A percentile compares a stretch with the other conserved stretches of the same genome.
These are phyloP conservation scores for Alternaria consortialis DNA, from an alignment of 2,329 filamentous ascomycete genomes.

Conservation along the genomic window DNA sequence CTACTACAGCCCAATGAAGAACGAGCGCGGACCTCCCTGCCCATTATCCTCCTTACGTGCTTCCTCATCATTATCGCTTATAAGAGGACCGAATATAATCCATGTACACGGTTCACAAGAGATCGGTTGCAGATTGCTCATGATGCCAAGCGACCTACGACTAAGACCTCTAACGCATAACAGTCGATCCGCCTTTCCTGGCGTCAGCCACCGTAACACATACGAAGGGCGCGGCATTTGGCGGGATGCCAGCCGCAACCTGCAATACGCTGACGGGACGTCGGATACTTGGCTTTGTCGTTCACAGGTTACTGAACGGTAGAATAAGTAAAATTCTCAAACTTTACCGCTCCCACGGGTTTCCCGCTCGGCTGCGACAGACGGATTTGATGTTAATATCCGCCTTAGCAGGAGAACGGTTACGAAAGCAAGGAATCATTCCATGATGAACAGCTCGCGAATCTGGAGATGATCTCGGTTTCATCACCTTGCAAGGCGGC, in stretches of 20 bases:
- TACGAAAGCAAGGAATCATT: slow-evolving; percentile 1
- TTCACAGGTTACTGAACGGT: not conserved
- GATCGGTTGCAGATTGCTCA: not conserved
- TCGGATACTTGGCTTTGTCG: not conserved
- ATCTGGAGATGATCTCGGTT: not conserved
- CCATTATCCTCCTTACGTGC: not conserved
- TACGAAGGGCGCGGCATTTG: slow-evolving; percentile 1
- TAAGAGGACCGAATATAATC: not conserved
- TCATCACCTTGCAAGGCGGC: not conserved
- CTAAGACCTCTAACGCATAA: slow-evolving; percentile 4
- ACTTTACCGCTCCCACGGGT: not conserved
- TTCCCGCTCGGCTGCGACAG: not conserved
- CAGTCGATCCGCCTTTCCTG: slow-evolving; percentile 3
- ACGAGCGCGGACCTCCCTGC: slow-evolving; percentile 2
- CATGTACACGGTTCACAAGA: not conserved
- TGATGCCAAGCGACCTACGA: slow-evolving; percentile 5
- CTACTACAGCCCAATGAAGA: not conserved
- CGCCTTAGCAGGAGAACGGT: not conserved
- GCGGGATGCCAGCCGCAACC: not conserved
- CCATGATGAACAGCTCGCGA: not conserved
- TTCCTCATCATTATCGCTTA: slow-evolving; percentile 3
- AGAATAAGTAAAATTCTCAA: not conserved
- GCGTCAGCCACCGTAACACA: slow-evolving; percentile 4
- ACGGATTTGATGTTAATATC: not conserved
- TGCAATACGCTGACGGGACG: slow-evolving; percentile 3